phyloP scores from a whole-genome alignment of 2,329 filamentous ascomycete genomes.

The Aphanocladium album region DNA sequence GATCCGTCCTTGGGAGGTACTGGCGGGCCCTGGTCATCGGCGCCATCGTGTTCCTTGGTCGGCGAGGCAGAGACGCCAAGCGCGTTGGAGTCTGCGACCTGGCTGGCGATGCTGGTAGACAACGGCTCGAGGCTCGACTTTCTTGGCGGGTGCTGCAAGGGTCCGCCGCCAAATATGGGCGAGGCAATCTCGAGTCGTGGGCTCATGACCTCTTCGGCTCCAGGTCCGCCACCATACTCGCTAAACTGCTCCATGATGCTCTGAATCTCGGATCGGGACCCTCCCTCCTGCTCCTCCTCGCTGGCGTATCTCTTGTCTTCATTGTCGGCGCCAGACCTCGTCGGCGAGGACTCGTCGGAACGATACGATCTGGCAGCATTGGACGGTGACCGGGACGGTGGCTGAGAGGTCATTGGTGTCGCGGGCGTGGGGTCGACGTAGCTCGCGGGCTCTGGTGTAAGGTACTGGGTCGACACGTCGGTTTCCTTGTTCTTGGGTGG shows the following conservation, averaged over 20 bases:
- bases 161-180: slow-evolving; percentile 60
- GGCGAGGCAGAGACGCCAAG: slow-evolving; percentile 32
- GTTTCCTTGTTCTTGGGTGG: slow-evolving; percentile 37
- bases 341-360: slow-evolving; percentile 45
- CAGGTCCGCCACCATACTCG: slow-evolving; percentile 65
- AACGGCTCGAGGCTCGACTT: slow-evolving; percentile 80
- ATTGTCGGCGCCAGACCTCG: slow-evolving; percentile 44
- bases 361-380: slow-evolving; percentile 45
- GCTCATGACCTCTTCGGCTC: slow-evolving; percentile 84
- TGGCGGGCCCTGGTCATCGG: slow-evolving; percentile 48
- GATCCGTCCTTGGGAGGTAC: slow-evolving; percentile 57
- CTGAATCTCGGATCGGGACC: slow-evolving; percentile 81
- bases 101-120: slow-evolving; percentile 17
- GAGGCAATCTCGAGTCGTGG: slow-evolving; percentile 78
- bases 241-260: slow-evolving; percentile 97
- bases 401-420: slow-evolving; percentile 50
- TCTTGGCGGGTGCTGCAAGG: slow-evolving; percentile 69
- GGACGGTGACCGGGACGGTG: slow-evolving; percentile 55
- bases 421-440: slow-evolving; percentile 57
- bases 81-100: slow-evolving; percentile 44
- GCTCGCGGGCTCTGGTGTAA: slow-evolving; percentile 41
- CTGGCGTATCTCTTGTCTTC: slow-evolving; percentile 54
- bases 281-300: slow-evolving; percentile 62
- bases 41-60: slow-evolving; percentile 29
- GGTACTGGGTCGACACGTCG: slow-evolving; percentile 35